These are phyloP conservation scores for Colletotrichum incanum DNA, from an alignment of 2,329 filamentous ascomycete genomes.

Conservation along the genomic window DNA sequence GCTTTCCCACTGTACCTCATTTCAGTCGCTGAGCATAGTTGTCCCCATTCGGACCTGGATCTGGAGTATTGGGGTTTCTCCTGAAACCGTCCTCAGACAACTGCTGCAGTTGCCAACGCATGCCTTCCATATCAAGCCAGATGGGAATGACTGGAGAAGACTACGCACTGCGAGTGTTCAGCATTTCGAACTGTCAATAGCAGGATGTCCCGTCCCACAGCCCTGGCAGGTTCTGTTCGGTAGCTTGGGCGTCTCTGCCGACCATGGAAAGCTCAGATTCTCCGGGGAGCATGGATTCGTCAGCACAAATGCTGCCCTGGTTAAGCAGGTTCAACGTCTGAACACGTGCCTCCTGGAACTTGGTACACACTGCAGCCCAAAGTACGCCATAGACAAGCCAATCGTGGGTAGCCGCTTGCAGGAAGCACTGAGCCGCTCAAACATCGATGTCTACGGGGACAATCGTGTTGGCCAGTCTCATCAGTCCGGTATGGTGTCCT, in stretches of 20 bases:
- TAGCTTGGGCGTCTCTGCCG: constrained; percentile 7
- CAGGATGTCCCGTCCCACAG: fast-evolving
- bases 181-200: not conserved
- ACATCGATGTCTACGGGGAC: constrained; percentile 15
- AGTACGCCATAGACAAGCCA: not conserved
- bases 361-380: not conserved
- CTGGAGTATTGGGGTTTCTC: fast-evolving
- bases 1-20: constrained; percentile 16
- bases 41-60: fast-evolving
- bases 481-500: not conserved
- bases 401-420: not conserved
- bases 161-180: not conserved
- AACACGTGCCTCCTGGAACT: not conserved
- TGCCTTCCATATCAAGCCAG: fast-evolving
- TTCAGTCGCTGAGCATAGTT: not conserved
- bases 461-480: not conserved
- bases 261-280: not conserved
- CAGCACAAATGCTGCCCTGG: not conserved
- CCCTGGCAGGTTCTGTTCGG: not conserved
- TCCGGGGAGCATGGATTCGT: not conserved
- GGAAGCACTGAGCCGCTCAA: constrained; percentile 3
- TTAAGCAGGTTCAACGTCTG: not conserved
- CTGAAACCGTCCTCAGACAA: not conserved
- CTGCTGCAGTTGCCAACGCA: too few relatives aligned
- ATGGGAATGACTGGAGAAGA: constrained; percentile 6